Base-by-base conservation (phyloP, 1,284 basidiomycete genomes). In the Cryptococcus deneoformans region DNA sequence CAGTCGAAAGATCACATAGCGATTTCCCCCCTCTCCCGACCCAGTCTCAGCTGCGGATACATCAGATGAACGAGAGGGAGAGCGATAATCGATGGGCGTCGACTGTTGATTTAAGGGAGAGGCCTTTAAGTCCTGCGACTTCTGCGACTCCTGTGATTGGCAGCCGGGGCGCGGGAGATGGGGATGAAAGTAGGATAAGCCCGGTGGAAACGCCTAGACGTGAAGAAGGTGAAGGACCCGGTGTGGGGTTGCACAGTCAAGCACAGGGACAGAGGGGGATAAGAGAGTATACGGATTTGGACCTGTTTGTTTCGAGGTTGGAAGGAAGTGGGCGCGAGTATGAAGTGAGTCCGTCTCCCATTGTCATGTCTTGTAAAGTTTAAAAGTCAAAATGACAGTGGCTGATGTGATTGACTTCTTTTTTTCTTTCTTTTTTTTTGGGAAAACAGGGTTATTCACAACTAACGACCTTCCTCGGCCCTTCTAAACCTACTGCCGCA, bases 381-480 rank as follows among this genome's bases (percentile, higher is more conserved):
- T 5, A 29, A 29, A 29, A 29, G 29, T 29, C 29, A 29, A 29
- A 29, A 29, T 29, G 5, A 29, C 29, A 29, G 29, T 4, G 29
- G 29, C 29, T 29, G 29, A 29, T 29, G 29, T 29, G 29, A 29
- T 29, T 35, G 10, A 8, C 9, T 16, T 20, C 8, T 12, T 20
- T 12, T 46, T 14, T 6, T 49, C 6, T 14, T 8, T 34, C 1
- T 16, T 3, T 9, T 36, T 50, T 7, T n/a, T 6, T 36, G 35
- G 20, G 20, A 24, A 6, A 6, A 11, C 65, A 87, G 85, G 83
- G 83, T 38, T 79, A 86, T 16, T 76, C 83, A 24, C 78, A 83
- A 52, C 78, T 88, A 39, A 81, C 82, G n/a, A 84, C 86, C 53
- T 83, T 88, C 68, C 77, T 87, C 45, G 86, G 85, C 24, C 83